Percentiles rank a stretch among this genome's conserved stretches.
phyloP scores from a whole-genome alignment of 176 grass and related monocot species.

The Juncus effusus region DNA sequence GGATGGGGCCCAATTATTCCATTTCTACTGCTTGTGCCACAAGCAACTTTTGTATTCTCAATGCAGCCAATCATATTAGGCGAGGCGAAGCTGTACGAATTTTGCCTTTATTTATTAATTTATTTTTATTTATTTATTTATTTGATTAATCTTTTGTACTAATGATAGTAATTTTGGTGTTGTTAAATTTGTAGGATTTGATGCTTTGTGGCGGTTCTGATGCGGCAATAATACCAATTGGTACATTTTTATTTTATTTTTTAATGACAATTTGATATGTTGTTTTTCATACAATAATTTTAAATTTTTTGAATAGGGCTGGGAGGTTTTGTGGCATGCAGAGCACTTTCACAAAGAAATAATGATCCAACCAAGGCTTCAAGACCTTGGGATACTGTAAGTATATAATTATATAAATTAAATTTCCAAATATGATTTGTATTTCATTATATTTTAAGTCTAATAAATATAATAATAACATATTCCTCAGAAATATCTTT shows the following conservation, averaged over 20 bases:
- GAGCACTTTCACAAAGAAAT: constrained; percentile 95
- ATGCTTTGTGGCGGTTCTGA: constrained; percentile 99
- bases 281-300: constrained; percentile 12
- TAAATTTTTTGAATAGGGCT: constrained; percentile 40
- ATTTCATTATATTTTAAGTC: too few species aligned
- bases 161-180: not conserved
- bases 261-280: constrained; percentile 7
- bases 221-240: constrained; percentile 88
- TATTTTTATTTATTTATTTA: not conserved
- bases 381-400: constrained; percentile 89
- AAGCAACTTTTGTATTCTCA: constrained; percentile 99
- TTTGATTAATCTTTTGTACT: not conserved
- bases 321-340: constrained; percentile 99
- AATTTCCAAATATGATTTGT: too few species aligned
- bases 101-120: constrained; percentile 9
- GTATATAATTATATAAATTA: constrained; percentile 24
- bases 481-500: too few species aligned
- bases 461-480: too few species aligned
- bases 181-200: constrained; percentile 54
- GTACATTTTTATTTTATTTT: constrained; percentile 23
- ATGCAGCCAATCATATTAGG: constrained; percentile 96
- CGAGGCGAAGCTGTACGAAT: constrained; percentile 84
- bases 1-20: constrained; percentile 99
- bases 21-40: constrained; percentile 99
- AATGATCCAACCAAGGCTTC: constrained; percentile 94